Evolutionary conservation across 2,329 filamentous ascomycete genomes (phyloP).

Genomic region (Cladosporium sp.): DNA sequence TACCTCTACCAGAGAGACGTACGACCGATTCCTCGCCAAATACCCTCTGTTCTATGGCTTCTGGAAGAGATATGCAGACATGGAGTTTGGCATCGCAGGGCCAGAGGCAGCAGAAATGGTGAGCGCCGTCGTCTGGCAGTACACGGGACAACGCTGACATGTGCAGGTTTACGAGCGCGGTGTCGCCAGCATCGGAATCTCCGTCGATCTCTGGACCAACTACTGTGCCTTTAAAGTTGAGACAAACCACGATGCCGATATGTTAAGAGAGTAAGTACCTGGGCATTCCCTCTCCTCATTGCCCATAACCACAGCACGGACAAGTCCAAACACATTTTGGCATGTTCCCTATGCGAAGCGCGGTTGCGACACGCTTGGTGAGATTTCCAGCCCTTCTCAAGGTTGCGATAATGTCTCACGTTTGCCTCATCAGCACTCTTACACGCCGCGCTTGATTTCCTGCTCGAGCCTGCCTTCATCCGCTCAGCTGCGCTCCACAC

Average conservation of each 20-base stretch:
- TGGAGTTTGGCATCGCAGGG: slow-evolving; percentile 94
- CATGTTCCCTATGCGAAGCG: slow-evolving; percentile 14
- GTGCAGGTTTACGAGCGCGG: slow-evolving; percentile 86
- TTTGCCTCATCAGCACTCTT: slow-evolving; percentile 24
- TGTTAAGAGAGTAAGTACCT: slow-evolving; percentile 98
- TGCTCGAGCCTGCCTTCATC: slow-evolving; percentile 13
- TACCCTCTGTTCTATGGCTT: slow-evolving; percentile 96
- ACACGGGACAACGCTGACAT: slow-evolving; percentile 26
- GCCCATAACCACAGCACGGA: slow-evolving; percentile 21
- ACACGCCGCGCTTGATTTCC: slow-evolving; percentile 14
- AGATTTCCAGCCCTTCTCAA: slow-evolving; percentile 24
- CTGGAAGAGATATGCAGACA: slow-evolving; percentile 99
- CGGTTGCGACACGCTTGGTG: slow-evolving; percentile 21
- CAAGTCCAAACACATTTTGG: not conserved
- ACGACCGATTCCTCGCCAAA: slow-evolving; percentile 88
- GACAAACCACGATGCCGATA: slow-evolving; percentile 87
- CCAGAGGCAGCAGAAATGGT: slow-evolving; percentile 98
- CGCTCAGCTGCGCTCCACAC: not conserved
- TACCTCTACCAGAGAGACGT: slow-evolving; percentile 77
- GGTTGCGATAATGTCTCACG: slow-evolving; percentile 28
- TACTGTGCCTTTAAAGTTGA: slow-evolving; percentile 98
- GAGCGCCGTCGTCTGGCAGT: slow-evolving; percentile 28
- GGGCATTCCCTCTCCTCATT: slow-evolving; percentile 60
- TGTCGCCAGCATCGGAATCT: slow-evolving; percentile 86
- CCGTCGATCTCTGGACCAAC: slow-evolving; percentile 94